A percentile compares a stretch with the other conserved stretches of the same genome.
phyloP scores from a whole-genome alignment of 2,329 filamentous ascomycete genomes.

The Penicillium fuscoglaucum region DNA sequence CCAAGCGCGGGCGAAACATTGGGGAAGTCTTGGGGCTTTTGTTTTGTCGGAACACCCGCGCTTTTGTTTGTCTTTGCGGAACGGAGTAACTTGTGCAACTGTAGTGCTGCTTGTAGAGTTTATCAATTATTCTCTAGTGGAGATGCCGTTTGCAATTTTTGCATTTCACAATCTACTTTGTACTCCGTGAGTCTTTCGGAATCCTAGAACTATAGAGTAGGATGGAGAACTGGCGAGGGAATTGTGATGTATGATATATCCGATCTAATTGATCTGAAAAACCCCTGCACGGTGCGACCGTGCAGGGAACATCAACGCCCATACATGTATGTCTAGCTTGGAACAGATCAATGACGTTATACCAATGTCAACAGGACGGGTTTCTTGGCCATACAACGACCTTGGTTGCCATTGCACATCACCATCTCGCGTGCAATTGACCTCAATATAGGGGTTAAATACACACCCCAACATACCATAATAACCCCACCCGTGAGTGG shows the following conservation, averaged over 20 bases:
- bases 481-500: too few relatives aligned
- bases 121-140: background rate
- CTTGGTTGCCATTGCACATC: background rate
- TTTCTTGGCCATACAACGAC: background rate
- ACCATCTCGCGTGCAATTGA: background rate
- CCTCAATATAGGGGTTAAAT: background rate
- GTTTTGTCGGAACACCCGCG: background rate
- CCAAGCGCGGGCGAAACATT: background rate
- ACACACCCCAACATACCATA: too few relatives aligned
- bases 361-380: fast-evolving
- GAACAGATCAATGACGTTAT: background rate
- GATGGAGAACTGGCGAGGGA: background rate
- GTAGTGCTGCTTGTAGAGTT: background rate
- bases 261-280: background rate
- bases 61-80: background rate
- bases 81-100: too few relatives aligned
- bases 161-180: background rate
- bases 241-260: background rate
- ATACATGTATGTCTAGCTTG: background rate
- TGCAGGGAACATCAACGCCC: background rate
- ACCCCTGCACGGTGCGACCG: background rate
- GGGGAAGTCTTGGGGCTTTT: background rate
- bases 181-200: background rate
- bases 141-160: too few relatives aligned
- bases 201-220: background rate